These are phyloP conservation scores for Biscogniauxia mediterranea DNA, from an alignment of 2,329 filamentous ascomycete species.

Conservation along the genomic window DNA sequence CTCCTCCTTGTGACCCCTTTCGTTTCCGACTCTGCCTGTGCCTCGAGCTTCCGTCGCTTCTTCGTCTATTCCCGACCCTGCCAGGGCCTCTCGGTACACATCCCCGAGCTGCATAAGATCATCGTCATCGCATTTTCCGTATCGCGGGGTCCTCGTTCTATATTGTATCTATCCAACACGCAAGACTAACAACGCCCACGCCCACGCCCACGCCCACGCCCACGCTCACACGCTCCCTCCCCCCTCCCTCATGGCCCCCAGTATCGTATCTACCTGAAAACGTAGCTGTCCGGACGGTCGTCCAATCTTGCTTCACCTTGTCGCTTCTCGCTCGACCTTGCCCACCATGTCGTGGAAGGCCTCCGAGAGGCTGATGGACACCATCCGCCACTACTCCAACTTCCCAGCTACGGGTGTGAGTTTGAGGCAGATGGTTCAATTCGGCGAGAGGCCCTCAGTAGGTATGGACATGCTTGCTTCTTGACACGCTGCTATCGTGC, in stretches of 20 bases:
- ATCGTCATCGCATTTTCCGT: slow-evolving; percentile 2
- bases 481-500: not conserved
- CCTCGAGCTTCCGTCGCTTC: slow-evolving; percentile 3
- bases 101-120: not conserved
- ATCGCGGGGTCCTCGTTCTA: not conserved
- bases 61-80: not conserved
- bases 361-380: slow-evolving; percentile 88
- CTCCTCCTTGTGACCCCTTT: not conserved
- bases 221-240: slow-evolving; percentile 5
- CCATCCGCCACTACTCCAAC: slow-evolving; percentile 93
- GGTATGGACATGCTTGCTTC: slow-evolving; percentile 52
- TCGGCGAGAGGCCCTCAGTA: slow-evolving; percentile 88
- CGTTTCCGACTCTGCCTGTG: slow-evolving; percentile 1
- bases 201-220: too few species aligned
- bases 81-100: slow-evolving; percentile 5
- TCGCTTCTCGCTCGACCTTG: slow-evolving; percentile 21
- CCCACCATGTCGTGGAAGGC: slow-evolving; percentile 88
- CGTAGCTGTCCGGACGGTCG: slow-evolving; percentile 17
- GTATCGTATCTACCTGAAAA: slow-evolving; percentile 14
- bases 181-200: slow-evolving; percentile 7
- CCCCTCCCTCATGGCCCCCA: slow-evolving; percentile 18
- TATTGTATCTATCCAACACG: not conserved
- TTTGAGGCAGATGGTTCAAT: slow-evolving; percentile 98
- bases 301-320: slow-evolving; percentile 4
- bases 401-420: slow-evolving; percentile 97